Evolutionary conservation across 176 grass and related monocot species (phyloP), one percentile per base, ranked within the genome.

Genomic region (Oryza meridionalis): DNA sequence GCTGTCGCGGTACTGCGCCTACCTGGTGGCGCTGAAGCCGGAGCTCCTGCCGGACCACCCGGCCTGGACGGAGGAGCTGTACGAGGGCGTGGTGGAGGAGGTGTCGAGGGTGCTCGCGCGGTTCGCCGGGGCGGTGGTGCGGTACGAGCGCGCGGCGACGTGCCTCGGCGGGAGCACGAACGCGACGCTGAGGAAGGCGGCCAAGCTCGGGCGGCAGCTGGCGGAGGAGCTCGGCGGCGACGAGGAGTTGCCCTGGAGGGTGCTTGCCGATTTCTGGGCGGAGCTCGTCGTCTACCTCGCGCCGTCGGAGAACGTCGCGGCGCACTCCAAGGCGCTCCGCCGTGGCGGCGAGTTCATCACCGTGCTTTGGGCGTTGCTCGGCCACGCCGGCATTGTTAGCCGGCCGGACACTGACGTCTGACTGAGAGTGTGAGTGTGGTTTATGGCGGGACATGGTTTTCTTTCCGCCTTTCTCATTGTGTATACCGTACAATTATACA

Each of bases 311-410:
- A 90, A 86, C 21, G 79, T 78, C 7, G 24, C 59, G 2, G 64
- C 79, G 46, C 88, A 90, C 75, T 44, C 67, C 5, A 90, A 82
- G 58, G 81, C 88, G 6, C 88, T 90, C 43, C 67, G 46, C 15
- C 67, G 73, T 15, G 83, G 88, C 2, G 88, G 88, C 4, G 88
- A 90, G 83, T 90, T 90, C 73, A 82, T 90, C 24, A 82, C 88
- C 66, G 73, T 90, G 42, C n/a, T 90, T 0, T 90, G 88, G 88
- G 73, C 88, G 3, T 29, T 90, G 78, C 73, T 90, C 5, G 83
- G 88, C 2, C 88, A 90, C 47, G 88, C 88, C 19, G 88, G 88
- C 45, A 78, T 90, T 38, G 78, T 90, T n/a, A 11, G 6, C 3
- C 83, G 83, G 3, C 83, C 88, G 38, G 38, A 40, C 38, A 40